phyloP scores from a whole-genome alignment of 768 basidiomycete species.

The Gymnopilus junonius region DNA sequence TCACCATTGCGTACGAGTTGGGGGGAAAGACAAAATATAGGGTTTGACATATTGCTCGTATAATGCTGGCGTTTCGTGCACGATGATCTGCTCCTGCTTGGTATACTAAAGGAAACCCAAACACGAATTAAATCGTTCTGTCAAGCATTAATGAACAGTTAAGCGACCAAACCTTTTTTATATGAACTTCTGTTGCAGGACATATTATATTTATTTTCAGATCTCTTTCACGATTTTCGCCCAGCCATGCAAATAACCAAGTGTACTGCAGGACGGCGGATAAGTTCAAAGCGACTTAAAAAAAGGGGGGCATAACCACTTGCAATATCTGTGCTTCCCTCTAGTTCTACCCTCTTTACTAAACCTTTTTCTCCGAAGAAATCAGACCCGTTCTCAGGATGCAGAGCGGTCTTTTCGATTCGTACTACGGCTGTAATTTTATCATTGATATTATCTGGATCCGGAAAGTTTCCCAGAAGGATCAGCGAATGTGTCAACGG shows the following conservation, averaged over 20 bases:
- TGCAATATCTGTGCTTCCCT: conserved; percentile 70
- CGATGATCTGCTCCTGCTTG: conserved; percentile 68
- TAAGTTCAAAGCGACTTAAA: background rate
- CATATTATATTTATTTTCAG: conserved; percentile 84
- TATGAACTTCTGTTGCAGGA: conserved; percentile 90
- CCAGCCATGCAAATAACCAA: conserved; percentile 78
- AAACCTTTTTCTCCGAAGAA: conserved; percentile 43
- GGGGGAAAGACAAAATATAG: conserved; percentile 78
- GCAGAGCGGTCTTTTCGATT: conserved; percentile 76
- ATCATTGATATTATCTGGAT: conserved; percentile 18
- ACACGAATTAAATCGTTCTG: no score
- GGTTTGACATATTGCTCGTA: conserved; percentile 75
- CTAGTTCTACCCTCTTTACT: conserved; percentile 47
- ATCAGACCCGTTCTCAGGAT: conserved; percentile 39
- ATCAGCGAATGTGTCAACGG: conserved; percentile 62
- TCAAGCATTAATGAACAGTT: no score
- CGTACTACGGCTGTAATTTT: conserved; percentile 65
- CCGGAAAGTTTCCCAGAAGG: conserved; percentile 68
- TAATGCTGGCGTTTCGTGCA: conserved; percentile 82
- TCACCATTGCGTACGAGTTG: conserved; percentile 82
- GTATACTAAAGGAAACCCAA: conserved; percentile 78
- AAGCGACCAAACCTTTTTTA: conserved; percentile 66
- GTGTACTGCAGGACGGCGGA: conserved; percentile 59
- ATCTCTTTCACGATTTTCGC: conserved; percentile 53
- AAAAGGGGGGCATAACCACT: conserved; percentile 34